Base-by-base conservation (phyloP, 768 basidiomycete genomes). In the Boletus subcaerulescens region DNA sequence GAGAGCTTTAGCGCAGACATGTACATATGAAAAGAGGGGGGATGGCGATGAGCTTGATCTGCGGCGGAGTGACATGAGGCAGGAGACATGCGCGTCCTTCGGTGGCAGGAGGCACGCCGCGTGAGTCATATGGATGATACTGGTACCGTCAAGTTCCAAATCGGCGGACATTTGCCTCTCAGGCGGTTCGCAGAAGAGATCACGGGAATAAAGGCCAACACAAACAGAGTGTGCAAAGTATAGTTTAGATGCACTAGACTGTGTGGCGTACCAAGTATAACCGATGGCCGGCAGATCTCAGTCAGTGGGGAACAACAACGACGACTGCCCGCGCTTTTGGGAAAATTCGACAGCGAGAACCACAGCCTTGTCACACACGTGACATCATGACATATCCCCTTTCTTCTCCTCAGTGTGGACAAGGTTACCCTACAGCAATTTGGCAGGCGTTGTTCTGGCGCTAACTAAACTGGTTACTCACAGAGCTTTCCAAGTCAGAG, bases 1-100 rank as follows among this genome's bases (percentile, higher is more conserved):
- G 33, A 47, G 33, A 51, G 48, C 48, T 49, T 42, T 47, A 46
- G 54, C 41, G 44, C 52, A 48, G 65, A 43, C 24, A 41, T 39
- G 40, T 56, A 40, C 14, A 26, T 9, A 26, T 53, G 56, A 56
- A 66, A 55, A 53, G 56, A 39, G 54, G 48, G 41, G 42, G n/a
- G 47, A 59, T 45, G 55, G 56, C 54, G 54, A 59, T 57, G 63
- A 45, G 49, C 20, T 29, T 53, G 61, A 68, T 62, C 51, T 56
- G 41, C 57, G 50, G 35, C 38, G 36, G 51, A 35, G 11, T 15
- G 43, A 49, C 64, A 65, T 49, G 67, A 62, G 67, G 65, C 58
- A 55, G 59, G 53, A 36, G 44, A 38, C 47, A 32, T 43, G 53
- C 48, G 41, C 32, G 5, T 33, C 20, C 9, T 35, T 48, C 38